These are phyloP conservation scores for Alternaria arborescens DNA, from an alignment of 2,329 filamentous ascomycete genomes.

Conservation along the genomic window DNA sequence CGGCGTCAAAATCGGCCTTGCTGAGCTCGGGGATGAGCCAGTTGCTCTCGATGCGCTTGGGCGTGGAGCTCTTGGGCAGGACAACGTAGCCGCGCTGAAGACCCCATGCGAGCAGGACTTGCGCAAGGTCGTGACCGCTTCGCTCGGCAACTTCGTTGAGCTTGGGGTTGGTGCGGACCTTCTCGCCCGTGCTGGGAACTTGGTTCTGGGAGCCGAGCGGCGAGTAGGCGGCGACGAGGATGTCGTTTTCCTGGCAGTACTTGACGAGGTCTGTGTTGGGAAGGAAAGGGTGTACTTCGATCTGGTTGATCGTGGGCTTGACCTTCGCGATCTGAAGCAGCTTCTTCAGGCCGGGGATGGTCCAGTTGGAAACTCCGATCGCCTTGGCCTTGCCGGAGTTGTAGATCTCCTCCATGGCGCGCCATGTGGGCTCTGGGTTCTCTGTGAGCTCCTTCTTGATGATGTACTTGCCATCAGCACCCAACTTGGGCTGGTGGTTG, in stretches of 20 bases:
- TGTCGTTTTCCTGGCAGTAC: slow-evolving; percentile 67
- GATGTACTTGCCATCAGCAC: slow-evolving; percentile 65
- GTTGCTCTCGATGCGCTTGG: slow-evolving; percentile 64
- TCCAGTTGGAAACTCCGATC: slow-evolving; percentile 79
- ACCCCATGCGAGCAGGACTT: slow-evolving; percentile 85
- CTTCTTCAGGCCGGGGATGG: slow-evolving; percentile 72
- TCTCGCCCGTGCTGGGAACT: slow-evolving; percentile 73
- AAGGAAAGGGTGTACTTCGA: slow-evolving; percentile 78
- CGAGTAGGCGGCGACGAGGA: slow-evolving; percentile 71
- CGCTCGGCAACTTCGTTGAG: slow-evolving; percentile 74
- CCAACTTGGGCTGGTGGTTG: slow-evolving; percentile 63
- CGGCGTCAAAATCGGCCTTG: slow-evolving; percentile 64
- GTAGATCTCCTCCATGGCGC: slow-evolving; percentile 70
- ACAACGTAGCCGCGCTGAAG: slow-evolving; percentile 72
- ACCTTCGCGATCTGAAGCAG: slow-evolving; percentile 70
- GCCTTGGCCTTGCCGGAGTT: slow-evolving; percentile 68
- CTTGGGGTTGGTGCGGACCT: slow-evolving; percentile 71
- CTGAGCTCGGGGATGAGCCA: slow-evolving; percentile 67
- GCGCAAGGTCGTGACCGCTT: slow-evolving; percentile 77
- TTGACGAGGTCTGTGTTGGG: slow-evolving; percentile 69
- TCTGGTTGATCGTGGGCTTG: slow-evolving; percentile 76
- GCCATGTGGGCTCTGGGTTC: slow-evolving; percentile 73
- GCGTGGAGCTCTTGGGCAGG: slow-evolving; percentile 54
- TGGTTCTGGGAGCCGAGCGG: slow-evolving; percentile 75
- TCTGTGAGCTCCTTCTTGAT: slow-evolving; percentile 72